Conservation (phyloP, 345 rosid genomes). For the Arabidopsis suecica region DNA sequence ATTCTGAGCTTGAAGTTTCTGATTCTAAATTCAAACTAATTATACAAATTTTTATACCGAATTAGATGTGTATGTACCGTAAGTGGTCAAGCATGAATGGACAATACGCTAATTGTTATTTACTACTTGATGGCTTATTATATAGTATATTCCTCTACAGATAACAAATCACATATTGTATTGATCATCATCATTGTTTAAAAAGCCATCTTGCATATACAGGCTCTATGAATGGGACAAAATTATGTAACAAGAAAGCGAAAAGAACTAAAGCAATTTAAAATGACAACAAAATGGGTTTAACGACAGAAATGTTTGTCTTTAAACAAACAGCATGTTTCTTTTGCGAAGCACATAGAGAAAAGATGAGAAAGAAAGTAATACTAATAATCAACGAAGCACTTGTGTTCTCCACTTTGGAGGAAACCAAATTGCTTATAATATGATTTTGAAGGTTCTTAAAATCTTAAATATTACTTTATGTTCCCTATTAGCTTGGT, state of each 20-base stretch:
- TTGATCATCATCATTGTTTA: slow-evolving; percentile 34
- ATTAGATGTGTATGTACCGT: background rate
- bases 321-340: slow-evolving; percentile 44
- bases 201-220: slow-evolving; percentile 7
- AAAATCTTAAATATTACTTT: slow-evolving; percentile 35
- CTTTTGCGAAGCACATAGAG: slow-evolving; percentile 25
- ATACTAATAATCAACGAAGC: slow-evolving; percentile 34
- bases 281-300: slow-evolving; percentile 20
- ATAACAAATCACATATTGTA: slow-evolving; percentile 21
- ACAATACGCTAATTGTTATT: slow-evolving; percentile 12
- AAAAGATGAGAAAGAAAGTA: slow-evolving; percentile 23
- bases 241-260: background rate
- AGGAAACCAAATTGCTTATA: slow-evolving; percentile 41
- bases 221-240: background rate
- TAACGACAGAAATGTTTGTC: slow-evolving; percentile 42
- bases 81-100: background rate
- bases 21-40: slow-evolving; percentile 8
- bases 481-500: slow-evolving; percentile 35
- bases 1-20: background rate
- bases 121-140: slow-evolving; percentile 13
- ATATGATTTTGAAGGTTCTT: slow-evolving; percentile 27
- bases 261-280: slow-evolving; percentile 16
- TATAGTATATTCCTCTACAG: slow-evolving; percentile 10
- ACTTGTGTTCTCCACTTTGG: slow-evolving; percentile 46
- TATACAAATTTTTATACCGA: background rate